Base-by-base conservation (phyloP, 73 alveolate species). In the Durusdinium trenchii region DNA sequence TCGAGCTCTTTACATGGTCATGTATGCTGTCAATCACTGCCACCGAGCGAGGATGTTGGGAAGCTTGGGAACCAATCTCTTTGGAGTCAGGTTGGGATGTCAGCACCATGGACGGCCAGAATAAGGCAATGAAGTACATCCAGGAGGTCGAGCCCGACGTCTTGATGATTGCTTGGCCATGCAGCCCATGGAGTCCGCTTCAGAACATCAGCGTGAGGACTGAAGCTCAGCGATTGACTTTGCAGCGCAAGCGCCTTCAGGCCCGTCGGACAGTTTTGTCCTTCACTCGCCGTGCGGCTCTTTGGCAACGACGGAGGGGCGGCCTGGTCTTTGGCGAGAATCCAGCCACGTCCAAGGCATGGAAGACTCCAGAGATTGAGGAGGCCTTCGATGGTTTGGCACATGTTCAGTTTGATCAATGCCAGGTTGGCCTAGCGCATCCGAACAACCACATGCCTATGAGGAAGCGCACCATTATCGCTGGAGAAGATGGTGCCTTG, bases 1-100 rank as follows among this genome's bases (percentile, higher is more conserved):
- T 86, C 0, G 95, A 86, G 50, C 36, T 86, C 16, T 86, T 86
- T n/a, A 86, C 95, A 2, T 57, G 83, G 95, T 60, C 84, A 40
- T 57, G 75, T 32, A 40, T 20, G 45, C 47, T 86, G 50, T 42
- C 64, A 38, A 45, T 20, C 30, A 23, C 50, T 10, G 95, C 95
- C 35, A 20, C 38, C 7, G 62, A 45, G 7, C 18, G 73, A 3
- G 61, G 61, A 1, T 54, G 87, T 10, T 76, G 87, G 87, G 0
- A 7, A 36, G 36, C 87, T 12, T 76, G 5, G 4, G 87, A 76
- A 7, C 87, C 87, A 20, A 76, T 76, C 87, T 43, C 87, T 42
- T 30, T 76, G 43, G 87, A 76, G 42, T 1, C 30, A 3, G 76
- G 76, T 0, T 86, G 64, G 71, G 43, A 86, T 35, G 14, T 86